These are phyloP conservation scores for Fusarium annulatum DNA, from an alignment of 2,329 filamentous ascomycete genomes.

Conservation along the genomic window DNA sequence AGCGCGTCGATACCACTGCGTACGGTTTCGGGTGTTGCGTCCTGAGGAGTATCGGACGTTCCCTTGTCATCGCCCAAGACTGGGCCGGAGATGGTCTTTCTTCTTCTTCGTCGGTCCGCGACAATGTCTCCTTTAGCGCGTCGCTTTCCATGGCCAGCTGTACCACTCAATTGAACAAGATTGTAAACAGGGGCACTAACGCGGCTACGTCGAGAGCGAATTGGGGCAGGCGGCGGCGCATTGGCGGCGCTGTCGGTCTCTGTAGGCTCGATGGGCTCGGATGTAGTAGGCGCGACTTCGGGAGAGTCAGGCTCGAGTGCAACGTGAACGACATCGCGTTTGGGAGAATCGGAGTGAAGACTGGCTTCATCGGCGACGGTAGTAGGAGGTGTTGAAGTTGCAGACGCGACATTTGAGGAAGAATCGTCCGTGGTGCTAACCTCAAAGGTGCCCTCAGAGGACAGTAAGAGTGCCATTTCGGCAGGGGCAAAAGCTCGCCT, in stretches of 20 bases:
- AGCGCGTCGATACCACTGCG: constrained; percentile 60
- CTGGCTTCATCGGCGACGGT: constrained; percentile 72
- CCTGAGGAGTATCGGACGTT: constrained; percentile 18
- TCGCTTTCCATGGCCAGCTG: constrained; percentile 68
- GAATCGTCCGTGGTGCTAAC: constrained; percentile 48
- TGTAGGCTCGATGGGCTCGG: constrained; percentile 20
- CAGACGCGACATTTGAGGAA: constrained; percentile 65
- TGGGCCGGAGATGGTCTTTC: constrained; percentile 59
- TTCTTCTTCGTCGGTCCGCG: constrained; percentile 57
- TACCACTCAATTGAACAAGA: constrained; percentile 70
- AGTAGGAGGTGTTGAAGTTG: constrained; percentile 73
- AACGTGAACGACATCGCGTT: constrained; percentile 53
- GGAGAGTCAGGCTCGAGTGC: constrained; percentile 47
- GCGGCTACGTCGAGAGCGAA: constrained; percentile 64
- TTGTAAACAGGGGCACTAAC: constrained; percentile 74
- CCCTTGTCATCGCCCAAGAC: constrained; percentile 26
- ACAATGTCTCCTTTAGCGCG: constrained; percentile 63
- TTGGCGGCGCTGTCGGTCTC: constrained; percentile 16
- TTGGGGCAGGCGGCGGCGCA: constrained; percentile 43
- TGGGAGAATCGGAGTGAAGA: constrained; percentile 59
- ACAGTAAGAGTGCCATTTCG: constrained; percentile 48
- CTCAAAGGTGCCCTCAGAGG: constrained; percentile 50
- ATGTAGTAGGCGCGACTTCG: constrained; percentile 25
- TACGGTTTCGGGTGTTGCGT: constrained; percentile 34
- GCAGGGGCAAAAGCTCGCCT: constrained; percentile 18